Base-by-base conservation (phyloP, 164 flowering plant species). In the Umbilicus rupestris region DNA sequence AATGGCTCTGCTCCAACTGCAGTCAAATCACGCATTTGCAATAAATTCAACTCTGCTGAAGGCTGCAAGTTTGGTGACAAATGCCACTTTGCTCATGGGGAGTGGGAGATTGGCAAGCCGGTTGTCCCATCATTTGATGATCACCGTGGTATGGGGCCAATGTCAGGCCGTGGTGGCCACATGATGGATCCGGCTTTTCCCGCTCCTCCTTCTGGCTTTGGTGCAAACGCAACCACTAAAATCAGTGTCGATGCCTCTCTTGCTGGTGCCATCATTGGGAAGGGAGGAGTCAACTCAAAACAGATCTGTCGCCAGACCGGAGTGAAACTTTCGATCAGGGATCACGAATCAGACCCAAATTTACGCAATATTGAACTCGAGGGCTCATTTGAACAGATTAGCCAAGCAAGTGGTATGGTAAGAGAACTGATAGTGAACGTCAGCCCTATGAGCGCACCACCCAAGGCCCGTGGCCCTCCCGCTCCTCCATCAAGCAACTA, bases 31-130 rank as follows among this genome's bases (percentile, higher is more conserved):
- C 85, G 87, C 29, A 64, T 93, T 63, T 93, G 98, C 84, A 85
- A 81, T 76, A 88, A 79, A 62, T 84, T 45, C 68, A 87, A 74
- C 68, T 77, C 84, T 0, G 78, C 82, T 19, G 89, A 86, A 73
- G 94, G 94, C 22, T 88, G 94, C 86, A 81, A 78, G 65, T 88
- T 86, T 68, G 89, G 90, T 11, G 90, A 86, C 66, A 86, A 84
- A 69, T 88, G 94, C 52, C 81, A 78, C 66, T 88, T 83, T 72
- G 87, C 89, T 19, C 94, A 88, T 66, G 83, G 86, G 9, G 94
- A 86, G 72, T 78, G 85, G 82, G 89, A 88, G 66, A 78, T 88
- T 60, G 90, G 91, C 22, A 86, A 47, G 75, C 80, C 82, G 4
- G 62, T 67, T 1, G 63, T 28, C 24, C 81, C 82, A 20, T 69